Evolutionary conservation across 2,329 filamentous ascomycete genomes (phyloP), one percentile per base, ranked within the genome.

Genomic region (Raffaelea deltoideospora): DNA sequence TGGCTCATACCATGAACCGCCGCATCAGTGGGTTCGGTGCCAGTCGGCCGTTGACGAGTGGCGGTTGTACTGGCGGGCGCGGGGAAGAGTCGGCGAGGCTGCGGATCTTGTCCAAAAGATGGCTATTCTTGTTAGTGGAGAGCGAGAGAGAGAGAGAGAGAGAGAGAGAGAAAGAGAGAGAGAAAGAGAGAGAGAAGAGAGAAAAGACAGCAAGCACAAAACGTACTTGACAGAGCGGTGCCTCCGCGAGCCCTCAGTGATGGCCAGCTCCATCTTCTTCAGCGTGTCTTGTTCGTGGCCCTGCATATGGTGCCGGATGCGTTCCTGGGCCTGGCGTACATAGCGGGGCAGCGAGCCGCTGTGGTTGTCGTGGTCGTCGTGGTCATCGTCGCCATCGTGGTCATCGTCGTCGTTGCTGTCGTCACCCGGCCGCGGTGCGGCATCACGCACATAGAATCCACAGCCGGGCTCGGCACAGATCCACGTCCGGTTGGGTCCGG

Each of bases 391-490:
- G 4, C 35, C 32, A 22, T 21, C 27, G 9, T 31, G 38, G n/a
- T 21, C 31, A 15, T 33, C 30, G 11, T 35, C 34, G 14, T 35
- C 37, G 17, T 29, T 22, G 3, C 67, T n/a, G 2, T 28, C 21
- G 32, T 24, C 22, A 24, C 17, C 33, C 24, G 17, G 7, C 5
- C 32, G 27, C 1, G 31, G 37, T 8, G 35, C 37, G 6, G 43
- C 43, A 10, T 37, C 38, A 42, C 76, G 75, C 10, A 83, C 72
- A 29, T 76, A 63, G 45, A 75, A 75, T 27, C 58, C 58, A 48
- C 79, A 85, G 19, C 67, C 74, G 10, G 73, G 69, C 42, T 78
- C 64, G 5, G 67, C 66, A 47, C 79, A 85, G 1, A 59, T 60
- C 78, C 79, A 85, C 0, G 72, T 73, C 37, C 76, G 69, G 40